Base-by-base conservation (phyloP, 768 basidiomycete species). In the Pisolithus microcarpus region DNA sequence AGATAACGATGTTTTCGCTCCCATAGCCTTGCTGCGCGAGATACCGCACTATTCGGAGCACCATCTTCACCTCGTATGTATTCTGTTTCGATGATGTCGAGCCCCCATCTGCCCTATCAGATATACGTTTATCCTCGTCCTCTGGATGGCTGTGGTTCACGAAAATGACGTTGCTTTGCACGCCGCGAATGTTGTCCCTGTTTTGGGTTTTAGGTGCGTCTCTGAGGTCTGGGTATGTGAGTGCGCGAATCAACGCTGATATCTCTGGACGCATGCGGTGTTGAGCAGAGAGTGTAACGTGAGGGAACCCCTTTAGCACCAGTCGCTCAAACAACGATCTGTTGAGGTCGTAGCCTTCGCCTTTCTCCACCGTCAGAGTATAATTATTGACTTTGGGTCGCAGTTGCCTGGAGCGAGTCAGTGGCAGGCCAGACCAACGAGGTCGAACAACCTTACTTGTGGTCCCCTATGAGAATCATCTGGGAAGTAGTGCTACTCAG, bases 221-320 rank as follows among this genome's bases (percentile, higher is more conserved):
- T 1, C 67, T 57, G 10, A 87, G 76, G 15, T 79, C 79, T 0
- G 81, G 81, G 56, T 87, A 87, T 0, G 84, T 86, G 15, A 87
- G 70, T 7, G 68, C 58, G 13, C 85, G 76, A 31, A 87, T 74
- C 21, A 85, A 67, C 0, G 72, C 57, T 6, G 85, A 83, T 11
- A 87, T 86, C 54, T 86, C 83, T 1, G 85, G 85, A 7, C 85
- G 74, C 85, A 87, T 87, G 11, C 85, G 78, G 58, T 86, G 85
- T 53, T 87, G 85, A 40, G 73, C 59, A 0, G 56, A 61, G 16
- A 87, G 75, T 0, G 74, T 79, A 43, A 65, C 56, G 59, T 87
- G 84, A 0, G 85, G 85, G 57, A 80, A 87, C 0, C 75, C 77
- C 52, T 74, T 74, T 9, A 78, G 61, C 18, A 85, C 79, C 1